Evolutionary conservation across 2,329 filamentous ascomycete genomes (phyloP), one percentile per base, ranked within the genome.

Genomic region (Exophiala sp.): DNA sequence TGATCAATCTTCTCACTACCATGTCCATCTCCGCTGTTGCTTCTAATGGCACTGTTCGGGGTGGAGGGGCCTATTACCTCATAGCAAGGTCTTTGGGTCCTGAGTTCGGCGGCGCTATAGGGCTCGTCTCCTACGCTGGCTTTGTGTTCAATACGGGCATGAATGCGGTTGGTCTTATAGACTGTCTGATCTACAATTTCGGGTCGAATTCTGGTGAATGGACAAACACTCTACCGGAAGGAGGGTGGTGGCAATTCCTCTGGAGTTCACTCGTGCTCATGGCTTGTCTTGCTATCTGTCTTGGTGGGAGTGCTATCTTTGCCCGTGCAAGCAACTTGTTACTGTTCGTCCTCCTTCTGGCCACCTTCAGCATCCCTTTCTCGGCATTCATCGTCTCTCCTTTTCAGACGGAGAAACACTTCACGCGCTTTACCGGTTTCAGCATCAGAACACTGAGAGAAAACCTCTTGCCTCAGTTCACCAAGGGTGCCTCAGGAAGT

Each of bases 81-180:
- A 95, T 95, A 53, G 95, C 89, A 5, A 81, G 90, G 57, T 91
- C 88, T 41, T 74, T 95, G 3, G 90, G 90, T 0, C 89, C 90
- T 5, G 90, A 95, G 65, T 95, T 95, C 67, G 90, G 90, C 21
- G 90, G 90, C 12, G 90, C 88, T 1, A 95, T 95, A 59, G 90
- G 90, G 1, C 79, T 95, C 20, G 82, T 95, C 10, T 95, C 95
- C 70, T 95, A 94, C 68, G 76, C 95, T n/a, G 89, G 90, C n/a
- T 88, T 89, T 60, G 86, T 88, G 2, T 83, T 95, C 65, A 95
- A 92, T 66, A 91, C 89, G 1, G 88, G 88, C 35, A 82, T 95
- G 78, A 95, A 95, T 65, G 83, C 91, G 20, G 89, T 95, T 40
- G 90, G 89, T 74, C 77, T 95, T 42, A 82, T 95, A 59, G 88